Evolutionary conservation across 495 filamentous ascomycete genomes (phyloP).

Genomic region (Copromyces sp.): DNA sequence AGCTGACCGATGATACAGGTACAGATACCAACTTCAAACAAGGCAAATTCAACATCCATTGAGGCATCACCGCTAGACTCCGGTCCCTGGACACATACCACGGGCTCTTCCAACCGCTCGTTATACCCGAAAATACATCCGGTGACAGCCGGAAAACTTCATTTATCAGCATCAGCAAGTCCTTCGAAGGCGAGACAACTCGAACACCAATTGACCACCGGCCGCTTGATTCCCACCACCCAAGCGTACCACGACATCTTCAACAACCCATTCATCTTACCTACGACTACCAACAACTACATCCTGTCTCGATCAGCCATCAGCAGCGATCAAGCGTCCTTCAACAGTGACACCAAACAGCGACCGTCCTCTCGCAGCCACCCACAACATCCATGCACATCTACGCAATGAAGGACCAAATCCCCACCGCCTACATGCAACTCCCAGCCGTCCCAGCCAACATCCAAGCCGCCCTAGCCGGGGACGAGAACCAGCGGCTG

Average conservation of each 20-base stretch:
- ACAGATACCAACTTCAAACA: background rate
- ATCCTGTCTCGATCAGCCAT: background rate
- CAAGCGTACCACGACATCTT: background rate
- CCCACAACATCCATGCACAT: background rate
- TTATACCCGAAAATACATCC: background rate
- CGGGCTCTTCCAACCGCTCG: background rate
- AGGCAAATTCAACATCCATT: background rate
- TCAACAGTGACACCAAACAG: background rate
- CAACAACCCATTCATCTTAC: background rate
- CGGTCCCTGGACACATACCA: background rate
- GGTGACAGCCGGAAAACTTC: background rate
- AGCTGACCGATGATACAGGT: background rate
- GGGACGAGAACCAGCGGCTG: conserved; percentile 29
- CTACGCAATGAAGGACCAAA: background rate
- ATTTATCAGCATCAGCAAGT: background rate
- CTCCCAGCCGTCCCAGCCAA: conserved; percentile 9
- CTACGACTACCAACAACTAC: background rate
- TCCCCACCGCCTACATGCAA: background rate
- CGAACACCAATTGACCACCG: background rate
- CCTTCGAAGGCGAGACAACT: background rate
- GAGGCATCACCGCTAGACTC: background rate
- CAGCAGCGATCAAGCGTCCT: background rate
- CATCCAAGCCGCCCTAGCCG: conserved; percentile 18
- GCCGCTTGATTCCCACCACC: background rate
- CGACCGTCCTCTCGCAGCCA: background rate